Base-by-base conservation (phyloP, 1,284 basidiomycete genomes). In the Xerocomus nothofagi region DNA sequence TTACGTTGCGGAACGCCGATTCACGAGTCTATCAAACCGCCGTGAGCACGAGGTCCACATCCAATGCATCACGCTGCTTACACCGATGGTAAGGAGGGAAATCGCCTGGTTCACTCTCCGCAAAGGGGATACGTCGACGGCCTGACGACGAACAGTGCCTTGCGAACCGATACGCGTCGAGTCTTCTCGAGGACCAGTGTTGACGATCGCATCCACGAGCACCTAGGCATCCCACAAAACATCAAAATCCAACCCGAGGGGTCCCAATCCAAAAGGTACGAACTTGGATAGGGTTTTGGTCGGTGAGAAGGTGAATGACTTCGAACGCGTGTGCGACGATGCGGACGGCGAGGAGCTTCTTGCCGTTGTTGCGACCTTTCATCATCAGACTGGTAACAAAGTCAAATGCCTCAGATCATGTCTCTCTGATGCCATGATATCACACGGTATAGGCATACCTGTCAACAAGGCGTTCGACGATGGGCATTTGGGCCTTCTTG, bases 351-450 rank as follows among this genome's bases (percentile, higher is more conserved):
- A 99, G 81, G 73, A 98, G 88, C 80, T 99, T 99, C 84, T 99
- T 99, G 71, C 97, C 97, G 81, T 97, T 99, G 90, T 99, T 99
- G 76, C 97, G 94, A 62, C 97, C 97, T 81, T 99, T 98, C 96
- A 99, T 99, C 97, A 99, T 98, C 72, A 97, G 77, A 71, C 91
- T 93, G 62, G 39, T 20, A 18, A 10, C 30, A 46, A 38, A 43
- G 32, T 50, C 27, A 47, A 31, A 39, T 15, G 14, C 36, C 42
- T 55, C n/a, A 54, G 46, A 49, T 20, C 15, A 23, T 30, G 14
- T 18, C 7, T 32, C 15, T 34, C 41, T 31, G 8, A 37, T 40
- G 10, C 27, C 30, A 17, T 14, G n/a, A 38, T 31, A 40, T 32
- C 7, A 45, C 29, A 21, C 18, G n/a, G 27, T 24, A 48, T 33